Evolutionary conservation across 2,329 filamentous ascomycete species (phyloP), one percentile per base, ranked within the genome.

Genomic region (Aspergillus floridensis): DNA sequence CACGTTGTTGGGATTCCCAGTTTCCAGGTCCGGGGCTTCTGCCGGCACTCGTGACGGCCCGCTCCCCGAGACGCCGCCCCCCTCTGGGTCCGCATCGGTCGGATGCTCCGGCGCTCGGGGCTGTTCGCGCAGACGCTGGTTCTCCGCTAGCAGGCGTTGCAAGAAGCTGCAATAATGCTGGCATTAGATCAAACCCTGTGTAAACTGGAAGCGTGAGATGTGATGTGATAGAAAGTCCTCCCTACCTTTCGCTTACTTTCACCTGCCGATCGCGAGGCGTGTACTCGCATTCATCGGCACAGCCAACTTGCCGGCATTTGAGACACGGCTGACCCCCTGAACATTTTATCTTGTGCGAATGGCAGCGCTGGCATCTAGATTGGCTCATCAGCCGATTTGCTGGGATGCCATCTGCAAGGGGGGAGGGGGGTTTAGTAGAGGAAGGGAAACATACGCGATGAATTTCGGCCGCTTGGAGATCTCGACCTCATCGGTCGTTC

Each of bases 311-410:
- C 44, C 68, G 67, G 57, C 79, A 81, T 44, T 78, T 75, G 35
- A 65, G 68, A 57, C 79, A 81, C 1, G 79, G 79, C 24, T 73
- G 71, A 3, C 75, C 73, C 1, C 79, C 79, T 0, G 79, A 80
- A 57, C 79, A 81, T 62, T 79, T 80, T 26, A 80, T 79, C 60
- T 81, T 81, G 31, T 80, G 78, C 0, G 71, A 62, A 66, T 81
- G 79, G 53, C 79, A 81, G 61, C 77, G 67, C 61, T 77, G 74
- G 50, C 78, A 80, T 4, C 73, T 73, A 59, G 48, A 31, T 12
- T 21, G 26, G 16, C 46, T 29, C 14, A 53, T 4, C 32, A 53
- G 56, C 35, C 38, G 19, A 50, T 49, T 12, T 38, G 53, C 53
- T n/a, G 35, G 31, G 50, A 32, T 49, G 57, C 26, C 16, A 41